Conservation (phyloP, 2,329 filamentous ascomycete genomes). For the Beauveria sp. region DNA sequence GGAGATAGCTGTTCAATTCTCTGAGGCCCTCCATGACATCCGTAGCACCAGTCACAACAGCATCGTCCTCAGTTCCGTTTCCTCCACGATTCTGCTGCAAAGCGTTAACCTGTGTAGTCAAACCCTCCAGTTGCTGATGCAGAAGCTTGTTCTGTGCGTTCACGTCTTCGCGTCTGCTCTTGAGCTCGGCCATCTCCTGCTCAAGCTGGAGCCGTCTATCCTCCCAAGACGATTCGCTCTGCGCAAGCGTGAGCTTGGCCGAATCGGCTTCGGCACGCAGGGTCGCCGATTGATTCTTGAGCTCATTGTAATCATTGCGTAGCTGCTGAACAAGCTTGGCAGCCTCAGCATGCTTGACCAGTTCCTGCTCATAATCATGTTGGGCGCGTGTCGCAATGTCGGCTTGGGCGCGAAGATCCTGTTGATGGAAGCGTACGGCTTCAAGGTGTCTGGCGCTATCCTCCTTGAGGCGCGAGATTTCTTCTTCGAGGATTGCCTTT, state of each 20-base stretch:
- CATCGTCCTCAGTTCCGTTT: slow-evolving; percentile 44
- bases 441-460: slow-evolving; percentile 74
- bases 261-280: slow-evolving; percentile 78
- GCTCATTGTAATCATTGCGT: slow-evolving; percentile 70
- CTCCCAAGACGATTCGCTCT: slow-evolving; percentile 82
- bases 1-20: slow-evolving; percentile 84
- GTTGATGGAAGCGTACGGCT: slow-evolving; percentile 76
- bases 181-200: slow-evolving; percentile 72
- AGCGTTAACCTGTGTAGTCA: slow-evolving; percentile 69
- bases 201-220: slow-evolving; percentile 76
- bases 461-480: slow-evolving; percentile 74
- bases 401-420: slow-evolving; percentile 86
- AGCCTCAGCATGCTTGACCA: slow-evolving; percentile 94
- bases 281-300: slow-evolving; percentile 71
- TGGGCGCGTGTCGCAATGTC: slow-evolving; percentile 90
- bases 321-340: slow-evolving; percentile 74
- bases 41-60: slow-evolving; percentile 43
- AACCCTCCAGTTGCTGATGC: slow-evolving; percentile 78
- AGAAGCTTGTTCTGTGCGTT: slow-evolving; percentile 85
- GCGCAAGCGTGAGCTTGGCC: slow-evolving; percentile 67
- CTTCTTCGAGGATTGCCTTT: slow-evolving; percentile 68
- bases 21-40: slow-evolving; percentile 68
- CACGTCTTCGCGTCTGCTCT: slow-evolving; percentile 72
- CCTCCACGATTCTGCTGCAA: slow-evolving; percentile 68
- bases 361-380: slow-evolving; percentile 88